These are phyloP conservation scores for Salisapilia sapeloensis DNA, from an alignment of 352 stramenopile species.

Conservation along the genomic window DNA sequence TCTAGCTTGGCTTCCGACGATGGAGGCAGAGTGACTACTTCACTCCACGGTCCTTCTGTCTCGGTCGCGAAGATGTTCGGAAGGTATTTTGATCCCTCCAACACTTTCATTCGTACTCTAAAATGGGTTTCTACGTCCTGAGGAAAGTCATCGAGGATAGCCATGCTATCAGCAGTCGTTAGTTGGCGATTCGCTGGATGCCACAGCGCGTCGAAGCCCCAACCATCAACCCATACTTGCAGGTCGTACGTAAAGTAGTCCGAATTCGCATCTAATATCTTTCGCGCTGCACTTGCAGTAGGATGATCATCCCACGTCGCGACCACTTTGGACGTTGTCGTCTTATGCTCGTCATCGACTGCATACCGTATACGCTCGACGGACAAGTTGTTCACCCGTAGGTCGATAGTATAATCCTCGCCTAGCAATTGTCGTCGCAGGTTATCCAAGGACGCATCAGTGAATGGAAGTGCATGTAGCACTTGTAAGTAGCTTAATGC, in stretches of 20 bases:
- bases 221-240: constrained; percentile 50
- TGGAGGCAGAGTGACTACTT: constrained; percentile 18
- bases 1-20: constrained; percentile 27
- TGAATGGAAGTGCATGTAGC: no score
- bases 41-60: constrained; percentile 37
- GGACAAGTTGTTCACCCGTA: constrained; percentile 36
- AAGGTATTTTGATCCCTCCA: constrained; percentile 10
- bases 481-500: no score
- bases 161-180: constrained; percentile 25
- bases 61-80: constrained; percentile 33
- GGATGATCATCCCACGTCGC: constrained; percentile 53
- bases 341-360: constrained; percentile 1
- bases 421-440: no score
- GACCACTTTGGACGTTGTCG: constrained; percentile 20
- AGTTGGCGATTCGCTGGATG: constrained; percentile 31
- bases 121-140: constrained; percentile 31
- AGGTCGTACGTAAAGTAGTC: constrained; percentile 26
- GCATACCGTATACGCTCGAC: constrained; percentile 37
- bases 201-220: constrained; percentile 43
- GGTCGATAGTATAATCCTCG: no score
- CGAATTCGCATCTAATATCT: constrained; percentile 3
- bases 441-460: no score
- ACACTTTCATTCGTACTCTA: constrained; percentile 33
- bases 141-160: constrained; percentile 31
- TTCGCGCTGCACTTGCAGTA: constrained; percentile 7